These are phyloP conservation scores for Blastocystis sp. DNA, from an alignment of 352 stramenopile species.

Conservation along the genomic window DNA sequence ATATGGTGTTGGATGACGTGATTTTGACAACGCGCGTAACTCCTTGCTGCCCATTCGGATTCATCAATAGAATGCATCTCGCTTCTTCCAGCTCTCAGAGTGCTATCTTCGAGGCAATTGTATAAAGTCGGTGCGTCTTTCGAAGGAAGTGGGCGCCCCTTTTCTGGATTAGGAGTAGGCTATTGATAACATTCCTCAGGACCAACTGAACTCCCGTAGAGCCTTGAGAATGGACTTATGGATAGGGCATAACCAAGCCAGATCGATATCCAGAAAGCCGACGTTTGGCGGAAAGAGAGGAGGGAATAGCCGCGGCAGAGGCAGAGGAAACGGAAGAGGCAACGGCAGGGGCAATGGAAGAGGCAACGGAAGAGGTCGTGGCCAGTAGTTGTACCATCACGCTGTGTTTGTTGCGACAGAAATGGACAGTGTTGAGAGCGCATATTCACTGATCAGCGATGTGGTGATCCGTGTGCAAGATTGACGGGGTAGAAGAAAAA, in stretches of 20 bases:
- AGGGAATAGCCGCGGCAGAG: conserved; percentile 69
- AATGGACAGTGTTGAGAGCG: conserved; percentile 43
- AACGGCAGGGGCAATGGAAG: conserved; percentile 69
- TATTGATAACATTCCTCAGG: conserved; percentile 89
- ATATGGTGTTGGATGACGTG: conserved; percentile 96
- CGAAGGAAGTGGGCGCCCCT: conserved; percentile 79
- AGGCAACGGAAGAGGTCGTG: conserved; percentile 6
- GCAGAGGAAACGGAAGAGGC: conserved; percentile 70
- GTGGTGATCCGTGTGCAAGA: background rate
- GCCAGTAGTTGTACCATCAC: conserved; percentile 1
- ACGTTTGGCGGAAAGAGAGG: conserved; percentile 70
- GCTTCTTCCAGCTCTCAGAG: conserved; percentile 95
- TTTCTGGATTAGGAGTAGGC: conserved; percentile 71
- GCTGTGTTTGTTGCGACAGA: conserved; percentile 50
- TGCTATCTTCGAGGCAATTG: conserved; percentile 95
- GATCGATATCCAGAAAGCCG: conserved; percentile 47
- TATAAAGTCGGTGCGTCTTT: conserved; percentile 97
- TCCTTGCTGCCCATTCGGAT: background rate
- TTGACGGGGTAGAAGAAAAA: conserved; percentile 44
- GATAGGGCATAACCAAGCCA: conserved; percentile 41
- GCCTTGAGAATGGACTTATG: conserved; percentile 70
- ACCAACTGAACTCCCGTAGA: conserved; percentile 77
- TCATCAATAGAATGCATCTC: conserved; percentile 83
- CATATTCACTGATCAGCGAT: conserved; percentile 31
- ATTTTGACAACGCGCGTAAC: conserved; percentile 89